Evolutionary conservation across 306 rosid genomes (phyloP), one percentile per base, ranked within the genome.

Genomic region (Delonix regia): DNA sequence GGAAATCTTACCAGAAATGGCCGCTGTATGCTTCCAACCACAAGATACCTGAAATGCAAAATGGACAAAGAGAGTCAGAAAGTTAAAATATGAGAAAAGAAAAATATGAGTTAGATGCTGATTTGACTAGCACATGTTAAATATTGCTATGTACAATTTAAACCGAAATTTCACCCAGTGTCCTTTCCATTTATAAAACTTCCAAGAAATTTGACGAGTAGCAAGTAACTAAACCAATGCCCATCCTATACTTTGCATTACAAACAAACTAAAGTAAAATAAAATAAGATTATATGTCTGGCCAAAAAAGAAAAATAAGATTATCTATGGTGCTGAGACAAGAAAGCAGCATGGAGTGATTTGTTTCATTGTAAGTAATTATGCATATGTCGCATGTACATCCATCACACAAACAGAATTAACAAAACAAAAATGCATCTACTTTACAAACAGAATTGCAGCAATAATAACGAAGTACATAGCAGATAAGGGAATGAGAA

Each of bases 1-100:
- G 71, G 48, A 18, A 56, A 36, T 34, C 77, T 45, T 83, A 92
- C 97, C 97, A 81, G 97, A 87, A 76, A 94, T 80, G 5, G 97
- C 97, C 42, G 99, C 97, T 3, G 97, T 90, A 72, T 94, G 99
- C 85, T 94, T 94, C 97, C 99, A 94, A 84, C 99, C 99, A 83
- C 99, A 94, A 62, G 99, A 94, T 63, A 90, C 89, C 94, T 90
- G 85, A 82, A 67, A 80, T 62, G 24, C 65, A 73, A 62, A 74
- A 53, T 24, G 34, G 51, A 65, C 66, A 61, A 78, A 64, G 67
- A 30, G 52, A 53, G 27, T 22, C 3, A 14, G n/a, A 64, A 76
- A 57, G 4, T 4, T 52, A 45, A 25, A 65, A 68, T 64, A 42
- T 38, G 62, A 44, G 42, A 27, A 3, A 12, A 27, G 5, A 76